Percentiles rank a stretch among this genome's conserved stretches.
Conservation (phyloP, 2,329 filamentous ascomycete species). For the Monilinia polystroma region DNA sequence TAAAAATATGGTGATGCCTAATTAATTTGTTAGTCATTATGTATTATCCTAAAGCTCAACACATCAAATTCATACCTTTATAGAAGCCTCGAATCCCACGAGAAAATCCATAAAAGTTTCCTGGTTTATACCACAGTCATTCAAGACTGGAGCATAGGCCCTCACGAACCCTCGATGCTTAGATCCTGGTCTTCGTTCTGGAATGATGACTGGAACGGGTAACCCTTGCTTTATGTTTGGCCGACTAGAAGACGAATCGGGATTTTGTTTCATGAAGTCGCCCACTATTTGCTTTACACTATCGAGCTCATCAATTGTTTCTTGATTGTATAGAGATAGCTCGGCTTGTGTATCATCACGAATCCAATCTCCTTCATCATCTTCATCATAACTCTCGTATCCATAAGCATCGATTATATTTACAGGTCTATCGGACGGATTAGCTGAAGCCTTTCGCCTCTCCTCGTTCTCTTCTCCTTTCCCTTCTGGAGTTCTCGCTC, state of each 20-base stretch:
- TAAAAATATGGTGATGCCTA: conserved; percentile 44
- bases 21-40: conserved; percentile 36
- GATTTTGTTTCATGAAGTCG: background rate
- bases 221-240: conserved; percentile 28
- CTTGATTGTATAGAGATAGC: background rate
- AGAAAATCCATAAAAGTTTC: conserved; percentile 50
- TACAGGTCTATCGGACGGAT: too few relatives aligned
- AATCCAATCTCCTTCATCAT: conserved; percentile 21
- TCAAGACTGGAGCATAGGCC: conserved; percentile 52
- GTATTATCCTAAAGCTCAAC: background rate
- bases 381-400: conserved; percentile 19
- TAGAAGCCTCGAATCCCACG: conserved; percentile 44
- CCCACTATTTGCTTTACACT: conserved; percentile 15
- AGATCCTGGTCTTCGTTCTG: conserved; percentile 51
- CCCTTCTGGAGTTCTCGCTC: background rate
- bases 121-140: conserved; percentile 48
- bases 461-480: too few relatives aligned
- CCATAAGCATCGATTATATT: background rate
- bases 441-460: background rate
- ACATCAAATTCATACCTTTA: conserved; percentile 1
- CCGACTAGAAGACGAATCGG: background rate
- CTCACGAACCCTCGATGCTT: conserved; percentile 52
- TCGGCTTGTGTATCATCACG: conserved; percentile 18
- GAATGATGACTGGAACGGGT: conserved; percentile 51
- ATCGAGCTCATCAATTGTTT: background rate